Evolutionary conservation across 345 rosid species (phyloP).

Genomic region (Citrus reticulata): DNA sequence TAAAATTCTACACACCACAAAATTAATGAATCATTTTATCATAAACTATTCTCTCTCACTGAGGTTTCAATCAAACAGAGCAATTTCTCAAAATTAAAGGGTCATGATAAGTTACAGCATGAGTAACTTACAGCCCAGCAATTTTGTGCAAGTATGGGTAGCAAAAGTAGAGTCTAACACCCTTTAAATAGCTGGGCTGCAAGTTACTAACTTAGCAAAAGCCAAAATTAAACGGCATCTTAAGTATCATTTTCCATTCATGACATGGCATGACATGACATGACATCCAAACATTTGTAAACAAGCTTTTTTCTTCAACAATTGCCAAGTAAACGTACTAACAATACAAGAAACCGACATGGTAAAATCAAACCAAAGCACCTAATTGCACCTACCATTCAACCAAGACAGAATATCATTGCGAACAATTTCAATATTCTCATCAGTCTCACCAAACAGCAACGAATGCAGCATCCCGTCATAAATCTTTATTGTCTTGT

Average conservation of each 20-base stretch:
- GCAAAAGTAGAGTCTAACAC: no score
- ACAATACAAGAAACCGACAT: background rate
- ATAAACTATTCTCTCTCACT: background rate
- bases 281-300: background rate
- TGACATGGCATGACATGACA: background rate
- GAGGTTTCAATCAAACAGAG: background rate
- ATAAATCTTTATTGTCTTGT: slow-evolving; percentile 63
- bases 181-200: no score
- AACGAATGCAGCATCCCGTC: slow-evolving; percentile 89
- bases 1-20: no score
- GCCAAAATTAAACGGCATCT: background rate
- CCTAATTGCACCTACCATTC: slow-evolving; percentile 43
- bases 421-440: slow-evolving; percentile 63
- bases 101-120: no score
- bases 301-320: background rate
- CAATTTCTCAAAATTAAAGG: background rate
- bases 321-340: background rate
- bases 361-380: background rate
- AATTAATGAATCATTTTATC: background rate
- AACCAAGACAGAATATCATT: slow-evolving; percentile 62
- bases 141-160: no score
- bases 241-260: background rate
- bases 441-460: slow-evolving; percentile 83
- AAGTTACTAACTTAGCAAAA: no score
- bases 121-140: no score